Evolutionary conservation across 768 basidiomycete species (phyloP).

Genomic region (Tylopilus felleus): DNA sequence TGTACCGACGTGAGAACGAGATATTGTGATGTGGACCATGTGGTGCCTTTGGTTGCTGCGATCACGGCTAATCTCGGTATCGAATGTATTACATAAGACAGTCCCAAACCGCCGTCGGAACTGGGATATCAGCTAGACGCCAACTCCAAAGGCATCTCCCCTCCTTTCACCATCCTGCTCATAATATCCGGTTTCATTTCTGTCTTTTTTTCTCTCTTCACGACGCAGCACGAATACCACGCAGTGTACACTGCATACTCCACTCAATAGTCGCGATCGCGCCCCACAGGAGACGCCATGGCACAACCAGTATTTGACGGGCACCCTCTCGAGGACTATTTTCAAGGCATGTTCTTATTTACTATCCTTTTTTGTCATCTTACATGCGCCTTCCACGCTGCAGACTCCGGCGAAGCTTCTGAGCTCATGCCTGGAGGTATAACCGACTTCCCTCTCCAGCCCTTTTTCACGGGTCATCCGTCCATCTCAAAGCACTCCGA

Average conservation of each 20-base stretch:
- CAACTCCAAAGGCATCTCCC: not conserved
- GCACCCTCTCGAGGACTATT: constrained; percentile 71
- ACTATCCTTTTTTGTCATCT: not conserved
- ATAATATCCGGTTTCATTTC: constrained; percentile 23
- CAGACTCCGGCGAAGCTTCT: constrained; percentile 59
- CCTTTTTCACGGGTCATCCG: constrained; percentile 9
- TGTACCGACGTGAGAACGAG: no score
- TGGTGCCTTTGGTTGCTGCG: no score
- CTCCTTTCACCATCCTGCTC: constrained; percentile 1
- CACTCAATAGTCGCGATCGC: constrained; percentile 8
- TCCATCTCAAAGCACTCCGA: constrained; percentile 19
- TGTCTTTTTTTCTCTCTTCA: constrained; percentile 8
- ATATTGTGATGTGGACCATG: no score
- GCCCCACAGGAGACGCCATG: constrained; percentile 39
- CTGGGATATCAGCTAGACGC: no score
- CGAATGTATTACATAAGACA: no score
- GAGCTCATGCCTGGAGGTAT: constrained; percentile 57
- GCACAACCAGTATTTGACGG: constrained; percentile 77
- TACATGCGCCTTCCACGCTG: constrained; percentile 14
- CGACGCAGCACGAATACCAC: constrained; percentile 20
- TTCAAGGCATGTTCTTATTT: constrained; percentile 46
- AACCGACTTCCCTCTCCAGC: constrained; percentile 30
- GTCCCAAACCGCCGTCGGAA: no score
- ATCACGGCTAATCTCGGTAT: no score
- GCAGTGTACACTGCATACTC: constrained; percentile 23